phyloP scores from a whole-genome alignment of 306 rosid genomes.

The Abrus precatorius region DNA sequence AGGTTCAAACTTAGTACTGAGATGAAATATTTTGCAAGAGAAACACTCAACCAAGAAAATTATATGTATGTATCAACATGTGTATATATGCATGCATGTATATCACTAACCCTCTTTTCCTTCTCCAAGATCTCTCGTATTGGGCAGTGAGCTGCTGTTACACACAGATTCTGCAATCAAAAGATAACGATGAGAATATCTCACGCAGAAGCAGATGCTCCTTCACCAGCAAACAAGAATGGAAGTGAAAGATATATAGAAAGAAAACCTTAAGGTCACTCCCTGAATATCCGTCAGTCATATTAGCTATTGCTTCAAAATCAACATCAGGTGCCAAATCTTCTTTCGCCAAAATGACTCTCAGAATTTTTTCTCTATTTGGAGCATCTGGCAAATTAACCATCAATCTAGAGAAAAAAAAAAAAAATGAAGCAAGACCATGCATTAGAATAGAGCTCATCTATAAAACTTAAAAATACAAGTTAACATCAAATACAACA shows the following conservation, averaged over 20 bases:
- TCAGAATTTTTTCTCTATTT: slow-evolving; percentile 80
- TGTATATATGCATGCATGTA: background rate
- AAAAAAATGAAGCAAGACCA: background rate
- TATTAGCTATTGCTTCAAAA: slow-evolving; percentile 79
- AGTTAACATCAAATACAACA: background rate
- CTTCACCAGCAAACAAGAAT: slow-evolving; percentile 39
- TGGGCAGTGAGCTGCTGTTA: slow-evolving; percentile 59
- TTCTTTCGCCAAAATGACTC: slow-evolving; percentile 87
- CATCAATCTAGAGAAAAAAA: slow-evolving; percentile 78
- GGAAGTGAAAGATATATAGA: slow-evolving; percentile 21
- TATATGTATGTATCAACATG: background rate
- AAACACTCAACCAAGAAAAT: background rate
- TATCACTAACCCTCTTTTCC: slow-evolving; percentile 66
- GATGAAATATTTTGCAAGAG: background rate
- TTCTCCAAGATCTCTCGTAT: slow-evolving; percentile 59
- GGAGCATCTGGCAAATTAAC: slow-evolving; percentile 89
- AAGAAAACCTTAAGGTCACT: slow-evolving; percentile 88
- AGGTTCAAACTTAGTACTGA: slow-evolving; percentile 2
- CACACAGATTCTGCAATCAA: slow-evolving; percentile 59
- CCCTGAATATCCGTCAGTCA: slow-evolving; percentile 94
- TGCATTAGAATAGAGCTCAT: slow-evolving; percentile 19
- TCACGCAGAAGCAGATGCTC: slow-evolving; percentile 21
- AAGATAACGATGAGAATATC: slow-evolving; percentile 38
- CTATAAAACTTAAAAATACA: slow-evolving; percentile 11
- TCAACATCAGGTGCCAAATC: slow-evolving; percentile 77